Evolutionary conservation across 2,329 filamentous ascomycete species (phyloP).

Genomic region (Claviceps sp.): DNA sequence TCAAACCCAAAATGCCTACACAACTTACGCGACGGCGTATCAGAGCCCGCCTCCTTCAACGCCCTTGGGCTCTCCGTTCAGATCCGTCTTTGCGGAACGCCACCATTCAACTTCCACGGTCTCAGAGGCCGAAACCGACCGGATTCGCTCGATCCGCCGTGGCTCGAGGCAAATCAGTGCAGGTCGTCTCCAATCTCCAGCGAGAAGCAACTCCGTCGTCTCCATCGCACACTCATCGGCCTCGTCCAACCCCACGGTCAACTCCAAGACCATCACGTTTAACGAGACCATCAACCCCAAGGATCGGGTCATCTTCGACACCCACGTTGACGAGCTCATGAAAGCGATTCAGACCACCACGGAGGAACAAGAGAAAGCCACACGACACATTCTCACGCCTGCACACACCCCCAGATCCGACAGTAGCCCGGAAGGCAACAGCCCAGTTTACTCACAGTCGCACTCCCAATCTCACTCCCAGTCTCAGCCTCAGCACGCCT

Average conservation of each 20-base stretch:
- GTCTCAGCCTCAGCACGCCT: slow-evolving; percentile 16
- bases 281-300: slow-evolving; percentile 34
- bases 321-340: slow-evolving; percentile 79
- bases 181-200: slow-evolving; percentile 21
- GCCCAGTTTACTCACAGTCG: slow-evolving; percentile 6
- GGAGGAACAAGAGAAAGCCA: slow-evolving; percentile 20
- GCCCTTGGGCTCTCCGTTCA: slow-evolving; percentile 20
- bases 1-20: slow-evolving; percentile 27
- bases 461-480: no score
- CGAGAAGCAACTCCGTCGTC: slow-evolving; percentile 19
- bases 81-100: slow-evolving; percentile 20
- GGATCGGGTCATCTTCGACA: slow-evolving; percentile 54
- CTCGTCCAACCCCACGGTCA: slow-evolving; percentile 16
- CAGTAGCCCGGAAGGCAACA: slow-evolving; percentile 8
- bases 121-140: slow-evolving; percentile 12
- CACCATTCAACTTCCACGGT: slow-evolving; percentile 10
- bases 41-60: slow-evolving; percentile 22
- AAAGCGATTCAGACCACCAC: slow-evolving; percentile 66
- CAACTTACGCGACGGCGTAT: slow-evolving; percentile 28
- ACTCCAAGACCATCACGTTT: slow-evolving; percentile 28
- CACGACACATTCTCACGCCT: slow-evolving; percentile 14
- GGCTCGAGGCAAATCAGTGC: slow-evolving; percentile 17
- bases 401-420: slow-evolving; percentile 10
- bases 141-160: slow-evolving; percentile 11
- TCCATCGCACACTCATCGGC: slow-evolving; percentile 13